A percentile compares a stretch with the other conserved stretches of the same genome.
These are phyloP conservation scores for Cercis canadensis DNA, from an alignment of 306 rosid species.

Conservation along the genomic window DNA sequence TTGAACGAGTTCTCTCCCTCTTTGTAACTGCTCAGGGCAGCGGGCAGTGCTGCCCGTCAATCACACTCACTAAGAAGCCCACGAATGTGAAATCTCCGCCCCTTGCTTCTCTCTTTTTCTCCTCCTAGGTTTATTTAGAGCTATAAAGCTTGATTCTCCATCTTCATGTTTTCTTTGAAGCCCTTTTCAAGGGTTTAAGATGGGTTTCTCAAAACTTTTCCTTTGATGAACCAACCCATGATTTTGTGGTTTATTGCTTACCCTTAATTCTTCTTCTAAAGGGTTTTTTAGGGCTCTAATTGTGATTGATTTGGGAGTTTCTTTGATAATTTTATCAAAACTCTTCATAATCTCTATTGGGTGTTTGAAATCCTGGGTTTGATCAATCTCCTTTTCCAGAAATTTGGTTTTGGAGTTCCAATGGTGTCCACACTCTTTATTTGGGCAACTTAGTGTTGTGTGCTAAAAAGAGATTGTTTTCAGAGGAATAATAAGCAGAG, in stretches of 20 bases:
- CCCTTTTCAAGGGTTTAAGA: neutral
- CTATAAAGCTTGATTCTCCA: slow-evolving; percentile 4
- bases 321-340: slow-evolving; percentile 2
- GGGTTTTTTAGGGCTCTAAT: slow-evolving; percentile 1
- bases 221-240: neutral
- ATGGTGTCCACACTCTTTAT: slow-evolving; percentile 8
- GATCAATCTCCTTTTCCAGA: slow-evolving; percentile 23
- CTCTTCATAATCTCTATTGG: slow-evolving; percentile 26
- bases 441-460: too few species aligned
- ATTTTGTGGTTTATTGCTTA: too few species aligned
- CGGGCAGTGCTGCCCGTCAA: slow-evolving; percentile 57
- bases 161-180: neutral
- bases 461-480: slow-evolving; percentile 37
- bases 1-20: slow-evolving; percentile 49
- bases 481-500: slow-evolving; percentile 41
- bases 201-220: neutral
- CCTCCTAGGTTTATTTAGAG: slow-evolving; percentile 37
- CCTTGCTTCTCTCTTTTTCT: neutral
- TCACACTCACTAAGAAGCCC: neutral
- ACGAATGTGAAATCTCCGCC: neutral
- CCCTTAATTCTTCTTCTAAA: too few species aligned
- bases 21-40: slow-evolving; percentile 44
- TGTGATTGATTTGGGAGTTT: slow-evolving; percentile 12
- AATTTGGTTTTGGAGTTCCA: slow-evolving; percentile 32
- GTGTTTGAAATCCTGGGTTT: slow-evolving; percentile 6